Evolutionary conservation across 768 basidiomycete genomes (phyloP).

Genomic region (Exidia glandulosa): DNA sequence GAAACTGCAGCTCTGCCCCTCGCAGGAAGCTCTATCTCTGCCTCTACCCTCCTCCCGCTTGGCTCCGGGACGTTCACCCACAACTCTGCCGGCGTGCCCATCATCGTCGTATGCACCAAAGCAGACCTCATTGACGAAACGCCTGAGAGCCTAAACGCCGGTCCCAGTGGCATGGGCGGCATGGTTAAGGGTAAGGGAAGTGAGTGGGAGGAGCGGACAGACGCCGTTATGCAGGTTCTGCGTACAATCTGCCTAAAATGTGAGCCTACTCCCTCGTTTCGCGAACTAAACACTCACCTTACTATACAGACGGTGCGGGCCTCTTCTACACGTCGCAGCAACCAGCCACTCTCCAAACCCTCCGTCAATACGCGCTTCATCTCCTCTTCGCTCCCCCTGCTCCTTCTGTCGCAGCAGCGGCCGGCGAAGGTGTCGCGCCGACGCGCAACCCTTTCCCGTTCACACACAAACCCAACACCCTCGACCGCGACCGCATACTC

Average conservation of each 20-base stretch:
- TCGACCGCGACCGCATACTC: constrained; percentile 86
- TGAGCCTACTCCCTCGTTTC: constrained; percentile 29
- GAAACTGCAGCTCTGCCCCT: constrained; percentile 33
- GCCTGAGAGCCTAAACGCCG: constrained; percentile 54
- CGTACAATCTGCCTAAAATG: constrained; percentile 88
- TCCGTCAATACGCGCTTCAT: constrained; percentile 80
- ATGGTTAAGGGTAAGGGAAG: constrained; percentile 89
- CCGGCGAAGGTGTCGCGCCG: constrained; percentile 32
- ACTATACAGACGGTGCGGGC: constrained; percentile 67
- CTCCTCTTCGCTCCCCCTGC: constrained; percentile 66
- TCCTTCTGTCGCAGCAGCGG: constrained; percentile 22
- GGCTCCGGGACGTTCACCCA: constrained; percentile 79
- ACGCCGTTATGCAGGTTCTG: constrained; percentile 91
- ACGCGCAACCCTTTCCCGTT: constrained; percentile 79
- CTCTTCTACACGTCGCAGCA: constrained; percentile 85
- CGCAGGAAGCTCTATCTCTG: constrained; percentile 45
- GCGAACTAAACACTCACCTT: neutral
- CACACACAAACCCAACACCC: constrained; percentile 73
- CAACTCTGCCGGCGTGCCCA: constrained; percentile 76
- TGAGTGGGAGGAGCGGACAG: constrained; percentile 92
- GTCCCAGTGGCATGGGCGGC: constrained; percentile 73
- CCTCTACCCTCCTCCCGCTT: constrained; percentile 66
- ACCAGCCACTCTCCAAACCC: constrained; percentile 59
- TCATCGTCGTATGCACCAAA: constrained; percentile 84
- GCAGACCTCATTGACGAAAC: constrained; percentile 87